Percentiles rank a stretch among this genome's conserved stretches.
These are phyloP conservation scores for Epichloe glyceriae DNA, from an alignment of 2,329 filamentous ascomycete species.

Conservation along the genomic window DNA sequence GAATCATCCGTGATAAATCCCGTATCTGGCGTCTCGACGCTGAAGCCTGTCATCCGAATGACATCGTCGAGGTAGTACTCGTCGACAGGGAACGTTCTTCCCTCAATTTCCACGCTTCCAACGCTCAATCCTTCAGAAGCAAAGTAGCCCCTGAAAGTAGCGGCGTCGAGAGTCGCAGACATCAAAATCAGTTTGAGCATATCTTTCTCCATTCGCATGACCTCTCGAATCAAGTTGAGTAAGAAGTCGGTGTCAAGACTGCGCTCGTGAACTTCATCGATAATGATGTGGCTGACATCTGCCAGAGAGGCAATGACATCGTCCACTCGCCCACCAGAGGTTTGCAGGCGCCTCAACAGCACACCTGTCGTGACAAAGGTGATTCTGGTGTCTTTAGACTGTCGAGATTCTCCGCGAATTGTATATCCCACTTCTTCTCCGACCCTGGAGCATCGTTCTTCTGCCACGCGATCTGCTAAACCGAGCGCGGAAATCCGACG, in stretches of 20 bases:
- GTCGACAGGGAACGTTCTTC: slow-evolving; percentile 77
- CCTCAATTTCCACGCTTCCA: slow-evolving; percentile 73
- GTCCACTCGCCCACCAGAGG: slow-evolving; percentile 65
- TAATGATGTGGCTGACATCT: slow-evolving; percentile 86
- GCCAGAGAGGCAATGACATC: slow-evolving; percentile 72
- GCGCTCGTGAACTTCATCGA: slow-evolving; percentile 93
- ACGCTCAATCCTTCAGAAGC: slow-evolving; percentile 53
- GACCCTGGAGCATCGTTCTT: slow-evolving; percentile 70
- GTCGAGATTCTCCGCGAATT: slow-evolving; percentile 80
- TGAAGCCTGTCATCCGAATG: slow-evolving; percentile 65
- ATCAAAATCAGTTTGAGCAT: slow-evolving; percentile 85
- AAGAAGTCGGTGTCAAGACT: slow-evolving; percentile 93
- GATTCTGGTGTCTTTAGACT: slow-evolving; percentile 64
- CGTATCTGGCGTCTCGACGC: slow-evolving; percentile 33
- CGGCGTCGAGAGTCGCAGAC: slow-evolving; percentile 88
- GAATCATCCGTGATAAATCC: slow-evolving; percentile 35
- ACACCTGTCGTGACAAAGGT: slow-evolving; percentile 96
- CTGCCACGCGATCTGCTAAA: slow-evolving; percentile 84
- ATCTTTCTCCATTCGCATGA: slow-evolving; percentile 59
- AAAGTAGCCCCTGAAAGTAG: slow-evolving; percentile 78
- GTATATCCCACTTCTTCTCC: slow-evolving; percentile 85
- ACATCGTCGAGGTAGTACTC: slow-evolving; percentile 88
- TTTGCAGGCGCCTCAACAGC: slow-evolving; percentile 78
- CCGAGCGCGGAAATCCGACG: slow-evolving; percentile 88
- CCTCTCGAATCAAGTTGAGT: slow-evolving; percentile 73